phyloP scores from a whole-genome alignment of 139 green algal species.

The Chlamydomonas incerta region DNA sequence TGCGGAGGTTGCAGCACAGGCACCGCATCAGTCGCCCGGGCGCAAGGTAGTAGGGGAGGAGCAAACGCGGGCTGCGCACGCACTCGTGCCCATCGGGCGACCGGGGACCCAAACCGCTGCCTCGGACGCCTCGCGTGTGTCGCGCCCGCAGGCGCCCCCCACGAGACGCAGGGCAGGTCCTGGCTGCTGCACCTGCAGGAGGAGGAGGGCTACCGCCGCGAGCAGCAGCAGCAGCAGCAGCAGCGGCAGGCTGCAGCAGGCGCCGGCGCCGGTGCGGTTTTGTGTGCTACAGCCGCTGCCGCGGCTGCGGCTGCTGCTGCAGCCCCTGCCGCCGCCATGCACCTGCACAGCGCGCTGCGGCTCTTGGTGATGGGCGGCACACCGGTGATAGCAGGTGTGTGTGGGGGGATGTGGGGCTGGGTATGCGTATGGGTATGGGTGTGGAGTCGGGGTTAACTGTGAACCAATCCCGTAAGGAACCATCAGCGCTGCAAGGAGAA shows the following conservation, averaged over 20 bases:
- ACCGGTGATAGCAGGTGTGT: slow-evolving; percentile 15
- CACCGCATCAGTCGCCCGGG: too few relatives aligned
- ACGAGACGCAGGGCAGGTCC: background rate
- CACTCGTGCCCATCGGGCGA: too few relatives aligned
- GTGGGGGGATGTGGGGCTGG: background rate
- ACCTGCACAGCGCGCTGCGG: slow-evolving; percentile 31
- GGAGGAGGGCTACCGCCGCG: background rate
- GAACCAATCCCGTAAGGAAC: too few relatives aligned
- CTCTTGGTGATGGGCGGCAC: slow-evolving; percentile 3
- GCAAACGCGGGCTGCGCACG: too few relatives aligned
- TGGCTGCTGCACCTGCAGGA: slow-evolving; percentile 35
- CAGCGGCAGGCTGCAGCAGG: background rate
- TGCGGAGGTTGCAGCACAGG: too few relatives aligned
- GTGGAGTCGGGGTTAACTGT: too few relatives aligned
- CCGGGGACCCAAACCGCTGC: too few relatives aligned
- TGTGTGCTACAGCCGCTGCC: background rate
- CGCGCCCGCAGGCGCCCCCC: background rate
- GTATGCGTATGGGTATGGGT: background rate
- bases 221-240: background rate
- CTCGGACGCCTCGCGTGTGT: background rate
- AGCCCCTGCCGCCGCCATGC: background rate
- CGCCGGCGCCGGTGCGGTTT: background rate
- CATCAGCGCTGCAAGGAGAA: too few relatives aligned
- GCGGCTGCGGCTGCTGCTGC: too few relatives aligned
- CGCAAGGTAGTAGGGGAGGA: too few relatives aligned